A percentile compares a stretch with the other conserved stretches of the same genome.
Evolutionary conservation across 1,139 yeast species (phyloP).

Genomic region (Yamadazyma triangularis): DNA sequence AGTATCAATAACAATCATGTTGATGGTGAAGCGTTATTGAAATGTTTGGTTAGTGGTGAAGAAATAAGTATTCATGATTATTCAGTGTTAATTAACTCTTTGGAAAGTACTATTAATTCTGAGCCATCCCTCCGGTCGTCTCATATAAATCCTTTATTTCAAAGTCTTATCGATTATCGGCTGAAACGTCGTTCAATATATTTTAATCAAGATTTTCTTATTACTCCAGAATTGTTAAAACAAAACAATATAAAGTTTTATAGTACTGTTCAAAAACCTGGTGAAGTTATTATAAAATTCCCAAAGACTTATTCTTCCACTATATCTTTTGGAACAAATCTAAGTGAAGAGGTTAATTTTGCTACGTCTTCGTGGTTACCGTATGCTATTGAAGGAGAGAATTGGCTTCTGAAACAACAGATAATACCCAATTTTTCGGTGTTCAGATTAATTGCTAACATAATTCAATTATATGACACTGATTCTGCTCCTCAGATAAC

Average conservation of each 20-base stretch:
- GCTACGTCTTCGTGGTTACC: slow-evolving; percentile 59
- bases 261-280: slow-evolving; percentile 51
- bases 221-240: slow-evolving; percentile 48
- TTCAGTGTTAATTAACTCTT: background rate
- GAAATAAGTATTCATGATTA: background rate
- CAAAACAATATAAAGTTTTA: slow-evolving; percentile 43
- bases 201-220: slow-evolving; percentile 36
- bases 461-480: slow-evolving; percentile 41
- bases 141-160: slow-evolving; percentile 23
- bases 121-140: slow-evolving; percentile 15
- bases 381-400: slow-evolving; percentile 43
- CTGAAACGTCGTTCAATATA: slow-evolving; percentile 1
- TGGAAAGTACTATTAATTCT: background rate
- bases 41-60: background rate
- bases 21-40: background rate
- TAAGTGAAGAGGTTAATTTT: slow-evolving; percentile 53
- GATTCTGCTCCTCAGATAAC: slow-evolving; percentile 18
- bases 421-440: slow-evolving; percentile 49
- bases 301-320: slow-evolving; percentile 51
- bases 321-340: slow-evolving; percentile 50
- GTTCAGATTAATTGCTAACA: slow-evolving; percentile 42
- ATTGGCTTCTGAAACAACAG: slow-evolving; percentile 50
- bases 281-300: slow-evolving; percentile 54
- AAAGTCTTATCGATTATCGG: slow-evolving; percentile 16
- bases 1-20: background rate